phyloP scores from a whole-genome alignment of 768 basidiomycete species.

The Trametes coccinea region DNA sequence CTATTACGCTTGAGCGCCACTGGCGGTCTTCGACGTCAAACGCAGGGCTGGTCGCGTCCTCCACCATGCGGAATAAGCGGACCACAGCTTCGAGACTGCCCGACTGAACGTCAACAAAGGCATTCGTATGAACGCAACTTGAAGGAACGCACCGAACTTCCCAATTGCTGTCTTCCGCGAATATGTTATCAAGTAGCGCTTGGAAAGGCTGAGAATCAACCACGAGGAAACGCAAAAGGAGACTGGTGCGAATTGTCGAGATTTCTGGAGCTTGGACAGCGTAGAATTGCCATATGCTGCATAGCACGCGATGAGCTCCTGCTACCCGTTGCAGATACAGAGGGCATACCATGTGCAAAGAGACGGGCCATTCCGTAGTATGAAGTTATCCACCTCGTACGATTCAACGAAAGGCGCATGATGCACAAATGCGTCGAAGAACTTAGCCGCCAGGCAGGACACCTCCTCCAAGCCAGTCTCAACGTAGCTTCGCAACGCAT shows the following conservation, averaged over 20 bases:
- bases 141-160: conserved; percentile 48
- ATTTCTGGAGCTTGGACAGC: conserved; percentile 59
- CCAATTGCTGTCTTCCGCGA: conserved; percentile 43
- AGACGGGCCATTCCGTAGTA: conserved; percentile 58
- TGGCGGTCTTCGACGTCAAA: conserved; percentile 65
- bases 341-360: conserved; percentile 58
- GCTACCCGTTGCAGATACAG: too few relatives aligned
- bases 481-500: conserved; percentile 53
- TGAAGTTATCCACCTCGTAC: conserved; percentile 73
- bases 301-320: neutral
- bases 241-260: conserved; percentile 50
- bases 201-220: conserved; percentile 67
- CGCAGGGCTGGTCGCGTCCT: conserved; percentile 63
- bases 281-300: conserved; percentile 71
- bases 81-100: conserved; percentile 52
- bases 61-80: conserved; percentile 62
- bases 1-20: conserved; percentile 63
- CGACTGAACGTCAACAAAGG: neutral
- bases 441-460: conserved; percentile 56
- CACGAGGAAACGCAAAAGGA: conserved; percentile 59
- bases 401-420: conserved; percentile 61
- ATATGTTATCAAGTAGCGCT: conserved; percentile 43
- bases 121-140: neutral
- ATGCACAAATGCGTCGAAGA: conserved; percentile 59
- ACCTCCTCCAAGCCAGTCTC: conserved; percentile 50